Percentiles rank a stretch among this genome's conserved stretches.
Conservation (phyloP, 495 filamentous ascomycete genomes). For the Neurospora hispaniola region DNA sequence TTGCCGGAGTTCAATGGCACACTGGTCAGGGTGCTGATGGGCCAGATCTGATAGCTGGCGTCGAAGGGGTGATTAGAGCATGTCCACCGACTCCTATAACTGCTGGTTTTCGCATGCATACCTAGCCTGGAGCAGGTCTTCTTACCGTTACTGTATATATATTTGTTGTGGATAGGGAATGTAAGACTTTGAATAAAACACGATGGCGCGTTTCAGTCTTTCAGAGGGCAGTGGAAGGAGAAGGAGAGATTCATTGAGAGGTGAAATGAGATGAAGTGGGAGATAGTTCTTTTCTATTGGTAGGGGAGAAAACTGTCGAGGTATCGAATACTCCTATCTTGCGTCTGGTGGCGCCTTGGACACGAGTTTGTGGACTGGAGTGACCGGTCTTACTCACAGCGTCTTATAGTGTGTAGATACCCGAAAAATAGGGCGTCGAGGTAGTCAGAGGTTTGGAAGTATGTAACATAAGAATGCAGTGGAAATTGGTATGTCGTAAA, state of each 20-base stretch:
- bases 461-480: too few species aligned
- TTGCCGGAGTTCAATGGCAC: neutral
- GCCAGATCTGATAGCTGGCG: neutral
- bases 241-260: neutral
- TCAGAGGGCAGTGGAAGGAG: neutral
- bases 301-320: neutral
- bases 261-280: neutral
- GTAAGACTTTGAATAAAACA: neutral
- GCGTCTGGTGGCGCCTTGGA: neutral
- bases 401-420: too few species aligned
- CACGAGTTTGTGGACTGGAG: neutral
- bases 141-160: neutral
- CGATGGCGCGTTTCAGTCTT: neutral
- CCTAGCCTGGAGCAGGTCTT: neutral
- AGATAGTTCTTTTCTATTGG: too few species aligned
- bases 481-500: too few species aligned
- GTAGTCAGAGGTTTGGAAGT: too few species aligned
- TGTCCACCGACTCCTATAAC: neutral
- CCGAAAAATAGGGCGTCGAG: too few species aligned
- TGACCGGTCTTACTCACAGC: too few species aligned
- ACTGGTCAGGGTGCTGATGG: neutral
- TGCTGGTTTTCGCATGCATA: neutral
- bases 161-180: neutral
- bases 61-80: neutral
- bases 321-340: neutral